Base-by-base conservation (phyloP, 352 stramenopile species). In the Globisporangium apiculatum region DNA sequence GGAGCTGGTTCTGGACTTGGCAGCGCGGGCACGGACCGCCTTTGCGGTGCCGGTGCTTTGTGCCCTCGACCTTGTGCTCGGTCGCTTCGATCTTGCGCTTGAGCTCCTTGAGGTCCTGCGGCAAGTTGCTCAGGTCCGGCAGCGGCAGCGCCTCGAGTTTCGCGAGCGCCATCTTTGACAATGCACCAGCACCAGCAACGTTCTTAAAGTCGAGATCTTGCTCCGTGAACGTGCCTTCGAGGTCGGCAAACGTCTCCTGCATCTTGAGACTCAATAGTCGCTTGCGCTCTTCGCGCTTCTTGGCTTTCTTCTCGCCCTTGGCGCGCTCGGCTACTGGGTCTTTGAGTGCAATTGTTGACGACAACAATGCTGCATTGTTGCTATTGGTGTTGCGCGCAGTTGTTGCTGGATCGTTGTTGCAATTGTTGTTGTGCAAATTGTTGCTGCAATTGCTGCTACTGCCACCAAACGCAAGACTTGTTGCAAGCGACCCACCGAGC, bases 51-150 rank as follows among this genome's bases (percentile, higher is more conserved):
- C 83, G 83, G 55, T 92, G 83, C 64, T 92, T 92, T n/a, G 83
- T 92, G 9, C 83, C 83, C 71, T 92, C 83, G 18, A 92, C 83
- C 64, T 90, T 90, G 69, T 86, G 73, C 62, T 92, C 83, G 0
- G 83, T 92, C 31, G 78, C 78, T 63, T 92, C 83, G 63, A 92
- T 92, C 59, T 92, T 92, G 53, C 79, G 78, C 61, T 92, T 92
- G 15, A 92, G 73, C 38, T 92, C 83, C 52, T 85, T 85, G 18
- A 92, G 64, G 48, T 92, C 83, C 62, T 90, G 79, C 3, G 83
- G 83, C 35, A 92, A 63, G 58, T 90, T 90, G 9, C 68, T 83
- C 53, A 89, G 61, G 46, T 92, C 83, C 7, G 83, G 83, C 40
- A 92, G 59, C 9, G 83, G 79, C 53, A 90, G 51, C 54, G 83